Evolutionary conservation across 495 filamentous ascomycete species (phyloP), one percentile per base, ranked within the genome.

Genomic region (Daldinia concentrica): DNA sequence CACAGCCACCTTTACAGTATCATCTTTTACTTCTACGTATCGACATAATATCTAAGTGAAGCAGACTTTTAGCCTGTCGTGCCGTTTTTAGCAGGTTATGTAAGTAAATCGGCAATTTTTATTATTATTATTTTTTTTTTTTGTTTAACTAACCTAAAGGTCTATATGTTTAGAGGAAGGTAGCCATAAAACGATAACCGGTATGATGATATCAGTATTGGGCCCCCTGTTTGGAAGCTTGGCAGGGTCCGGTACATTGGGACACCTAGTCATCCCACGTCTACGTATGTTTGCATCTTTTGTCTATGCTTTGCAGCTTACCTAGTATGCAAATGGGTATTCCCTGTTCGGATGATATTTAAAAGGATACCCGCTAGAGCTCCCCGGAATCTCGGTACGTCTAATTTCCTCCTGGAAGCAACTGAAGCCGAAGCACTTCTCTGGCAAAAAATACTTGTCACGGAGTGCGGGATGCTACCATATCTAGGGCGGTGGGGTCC

Each of bases 341-440:
- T 43, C 60, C 58, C 32, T 48, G 39, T 62, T 66, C 50, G 17
- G 62, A 66, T 62, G 43, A 12, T 27, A 41, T 17, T 41, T 62
- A 54, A 48, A 29, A 56, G 54, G 50, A 50, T 55, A 37, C 57
- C 62, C 68, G 56, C 57, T 52, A 48, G 43, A 43, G 43, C 64
- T 56, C 55, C 32, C 64, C 55, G 17, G 29, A 62, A 24, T 60
- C 36, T 60, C 57, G 57, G 30, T 34, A 52, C 29, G 26, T 43
- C 37, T 6, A 51, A 45, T 45, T 48, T 39, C 60, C 66, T 58
- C 64, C 41, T 60, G 39, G 36, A 52, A 32, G 29, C 54, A 57
- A 34, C 54, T 36, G 34, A 36, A 57, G 54, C 79, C 79, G 79
- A 79, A 69, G 73, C 76, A 75, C 64, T 72, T 77, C 78, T 76